phyloP scores from a whole-genome alignment of 768 basidiomycete species.

The Naematelia encephala region DNA sequence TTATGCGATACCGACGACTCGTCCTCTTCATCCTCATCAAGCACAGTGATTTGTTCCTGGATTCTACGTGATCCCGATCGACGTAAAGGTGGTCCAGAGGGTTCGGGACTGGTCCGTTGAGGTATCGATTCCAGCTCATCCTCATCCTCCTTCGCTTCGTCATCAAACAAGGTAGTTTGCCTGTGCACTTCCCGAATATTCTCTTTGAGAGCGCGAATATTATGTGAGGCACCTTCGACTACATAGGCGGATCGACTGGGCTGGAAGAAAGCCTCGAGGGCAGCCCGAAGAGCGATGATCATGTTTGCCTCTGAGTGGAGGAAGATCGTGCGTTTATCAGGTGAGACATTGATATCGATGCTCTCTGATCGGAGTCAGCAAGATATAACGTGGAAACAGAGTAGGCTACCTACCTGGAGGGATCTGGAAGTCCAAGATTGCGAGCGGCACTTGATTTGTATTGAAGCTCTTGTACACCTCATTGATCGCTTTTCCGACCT shows the following conservation, averaged over 20 bases:
- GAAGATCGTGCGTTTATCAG: slow-evolving; percentile 94
- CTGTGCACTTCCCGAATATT: not conserved
- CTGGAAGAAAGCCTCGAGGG: slow-evolving; percentile 67
- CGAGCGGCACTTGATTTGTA: slow-evolving; percentile 68
- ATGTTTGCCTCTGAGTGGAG: slow-evolving; percentile 81
- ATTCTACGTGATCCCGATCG: not conserved
- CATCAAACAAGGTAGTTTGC: not conserved
- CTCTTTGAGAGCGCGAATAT: slow-evolving; percentile 15
- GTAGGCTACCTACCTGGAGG: slow-evolving; percentile 68
- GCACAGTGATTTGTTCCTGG: not conserved
- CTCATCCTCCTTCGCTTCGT: slow-evolving; percentile 4
- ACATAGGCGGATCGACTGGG: slow-evolving; percentile 71
- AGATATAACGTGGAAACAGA: not conserved
- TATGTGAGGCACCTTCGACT: slow-evolving; percentile 51
- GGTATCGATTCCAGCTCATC: not conserved
- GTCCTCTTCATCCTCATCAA: slow-evolving; percentile 8
- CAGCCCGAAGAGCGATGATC: slow-evolving; percentile 70
- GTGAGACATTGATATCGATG: slow-evolving; percentile 89
- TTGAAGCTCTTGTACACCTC: slow-evolving; percentile 87
- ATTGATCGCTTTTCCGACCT: slow-evolving; percentile 86
- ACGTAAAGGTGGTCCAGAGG: not conserved
- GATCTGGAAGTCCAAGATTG: slow-evolving; percentile 76
- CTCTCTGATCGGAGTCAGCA: not conserved
- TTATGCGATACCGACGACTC: not conserved
- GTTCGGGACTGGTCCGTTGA: not conserved